phyloP scores from a whole-genome alignment of 495 filamentous ascomycete species.

The Durotheca rogersii region DNA sequence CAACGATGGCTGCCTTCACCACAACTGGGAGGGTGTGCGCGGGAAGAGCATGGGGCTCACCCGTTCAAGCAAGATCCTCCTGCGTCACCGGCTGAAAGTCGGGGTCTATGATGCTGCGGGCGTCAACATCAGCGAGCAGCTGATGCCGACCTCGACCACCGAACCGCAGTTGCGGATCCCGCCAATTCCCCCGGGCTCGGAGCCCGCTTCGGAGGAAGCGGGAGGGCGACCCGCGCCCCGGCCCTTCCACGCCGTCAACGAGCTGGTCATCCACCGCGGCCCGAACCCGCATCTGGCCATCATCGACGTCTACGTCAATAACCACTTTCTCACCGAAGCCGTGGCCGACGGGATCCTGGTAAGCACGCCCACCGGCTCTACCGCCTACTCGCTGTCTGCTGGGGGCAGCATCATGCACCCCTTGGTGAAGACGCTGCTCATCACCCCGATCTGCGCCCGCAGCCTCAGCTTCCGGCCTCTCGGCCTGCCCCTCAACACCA shows the following conservation, averaged over 20 bases:
- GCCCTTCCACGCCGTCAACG: conserved; percentile 88
- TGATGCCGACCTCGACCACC: conserved; percentile 47
- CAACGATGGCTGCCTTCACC: conserved; percentile 15
- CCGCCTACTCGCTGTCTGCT: conserved; percentile 87
- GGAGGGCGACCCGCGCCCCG: conserved; percentile 29
- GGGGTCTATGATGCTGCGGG: conserved; percentile 69
- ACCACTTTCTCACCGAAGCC: conserved; percentile 83
- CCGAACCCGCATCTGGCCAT: conserved; percentile 85
- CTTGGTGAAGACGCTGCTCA: conserved; percentile 77
- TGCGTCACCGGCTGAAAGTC: conserved; percentile 82
- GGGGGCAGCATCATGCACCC: conserved; percentile 97
- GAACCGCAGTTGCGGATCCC: conserved; percentile 43
- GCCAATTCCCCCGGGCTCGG: conserved; percentile 12
- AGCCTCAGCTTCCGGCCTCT: conserved; percentile 89
- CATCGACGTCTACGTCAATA: conserved; percentile 82
- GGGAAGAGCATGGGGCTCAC: conserved; percentile 79
- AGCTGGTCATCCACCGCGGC: conserved; percentile 90
- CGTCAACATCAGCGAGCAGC: conserved; percentile 48
- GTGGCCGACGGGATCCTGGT: conserved; percentile 95
- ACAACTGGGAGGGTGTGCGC: conserved; percentile 66
- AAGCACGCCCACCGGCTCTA: conserved; percentile 89
- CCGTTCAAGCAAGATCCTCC: conserved; percentile 73
- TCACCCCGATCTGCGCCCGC: conserved; percentile 92
- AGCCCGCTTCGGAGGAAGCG: neutral
- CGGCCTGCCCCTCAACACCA: conserved; percentile 81